These are phyloP conservation scores for Cunninghamia lanceolata DNA, from an alignment of 75 land plant species.

Conservation along the genomic window DNA sequence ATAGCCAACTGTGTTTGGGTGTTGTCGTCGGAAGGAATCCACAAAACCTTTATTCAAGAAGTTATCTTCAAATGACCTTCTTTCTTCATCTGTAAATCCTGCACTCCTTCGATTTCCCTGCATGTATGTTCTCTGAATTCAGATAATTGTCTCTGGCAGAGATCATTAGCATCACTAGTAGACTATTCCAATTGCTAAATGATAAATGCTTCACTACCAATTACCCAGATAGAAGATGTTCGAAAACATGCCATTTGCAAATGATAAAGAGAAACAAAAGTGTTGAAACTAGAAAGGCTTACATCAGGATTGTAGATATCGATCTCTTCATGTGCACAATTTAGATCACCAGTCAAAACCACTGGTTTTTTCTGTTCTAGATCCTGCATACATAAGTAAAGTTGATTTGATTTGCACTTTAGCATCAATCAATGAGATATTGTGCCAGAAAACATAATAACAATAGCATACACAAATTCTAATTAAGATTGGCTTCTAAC, in stretches of 20 bases:
- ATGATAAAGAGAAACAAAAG: not conserved
- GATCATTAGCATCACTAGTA: not conserved
- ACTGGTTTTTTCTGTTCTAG: conserved; percentile 89
- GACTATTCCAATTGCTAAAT: not conserved
- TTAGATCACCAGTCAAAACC: conserved; percentile 89
- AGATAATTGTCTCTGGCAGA: not conserved
- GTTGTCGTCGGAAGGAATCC: conserved; percentile 81
- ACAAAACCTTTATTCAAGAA: conserved; percentile 69
- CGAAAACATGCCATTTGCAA: not conserved
- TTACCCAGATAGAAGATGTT: not conserved
- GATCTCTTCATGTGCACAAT: conserved; percentile 95
- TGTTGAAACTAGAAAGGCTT: conserved; percentile 13
- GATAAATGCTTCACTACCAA: not conserved
- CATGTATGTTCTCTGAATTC: not conserved
- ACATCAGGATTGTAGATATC: conserved; percentile 94
- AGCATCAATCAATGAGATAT: not conserved
- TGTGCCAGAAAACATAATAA: not conserved
- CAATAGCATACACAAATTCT: not conserved
- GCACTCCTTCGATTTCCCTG: conserved; percentile 91
- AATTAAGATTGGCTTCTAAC: not conserved
- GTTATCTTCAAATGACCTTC: conserved; percentile 64
- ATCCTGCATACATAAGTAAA: conserved; percentile 42
- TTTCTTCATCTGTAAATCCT: conserved; percentile 85
- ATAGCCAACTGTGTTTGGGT: conserved; percentile 70
- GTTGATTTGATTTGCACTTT: not conserved